Percentiles rank a stretch among this genome's conserved stretches.
These are phyloP conservation scores for Pseudocercospora pini-densiflorae DNA, from an alignment of 2,329 filamentous ascomycete species.

Conservation along the genomic window DNA sequence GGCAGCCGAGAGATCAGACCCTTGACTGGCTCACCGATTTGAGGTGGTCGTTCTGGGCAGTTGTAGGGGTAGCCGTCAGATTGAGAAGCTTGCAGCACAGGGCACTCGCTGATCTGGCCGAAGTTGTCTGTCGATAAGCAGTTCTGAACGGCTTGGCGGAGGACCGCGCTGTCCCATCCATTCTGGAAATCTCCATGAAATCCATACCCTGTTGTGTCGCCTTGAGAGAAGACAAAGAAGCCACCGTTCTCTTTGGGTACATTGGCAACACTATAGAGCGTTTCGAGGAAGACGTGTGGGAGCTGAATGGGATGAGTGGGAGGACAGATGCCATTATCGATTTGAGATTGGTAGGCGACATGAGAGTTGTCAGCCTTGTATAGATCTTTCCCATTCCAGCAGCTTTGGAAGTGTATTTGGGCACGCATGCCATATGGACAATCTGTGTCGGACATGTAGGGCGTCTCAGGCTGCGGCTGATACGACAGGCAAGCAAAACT, in stretches of 20 bases:
- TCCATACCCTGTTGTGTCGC: slow-evolving; percentile 57
- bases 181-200: slow-evolving; percentile 61
- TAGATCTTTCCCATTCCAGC: slow-evolving; percentile 44
- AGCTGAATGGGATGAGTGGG: slow-evolving; percentile 44
- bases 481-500: slow-evolving; percentile 42
- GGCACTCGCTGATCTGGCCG: slow-evolving; percentile 43
- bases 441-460: slow-evolving; percentile 39
- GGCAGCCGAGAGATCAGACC: slow-evolving; percentile 40
- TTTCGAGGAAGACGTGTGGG: slow-evolving; percentile 49
- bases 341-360: slow-evolving; percentile 45
- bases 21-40: slow-evolving; percentile 36
- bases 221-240: slow-evolving; percentile 53
- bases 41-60: slow-evolving; percentile 38
- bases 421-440: slow-evolving; percentile 44
- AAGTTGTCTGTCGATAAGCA: slow-evolving; percentile 42
- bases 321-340: slow-evolving; percentile 50
- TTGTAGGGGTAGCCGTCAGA: slow-evolving; percentile 34
- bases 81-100: slow-evolving; percentile 37
- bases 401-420: slow-evolving; percentile 45
- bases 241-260: slow-evolving; percentile 44
- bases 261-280: slow-evolving; percentile 40
- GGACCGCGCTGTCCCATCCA: slow-evolving; percentile 50
- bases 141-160: slow-evolving; percentile 45
- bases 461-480: slow-evolving; percentile 34
- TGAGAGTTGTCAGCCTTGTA: slow-evolving; percentile 47